phyloP scores from a whole-genome alignment of 148 eudicot species.

The Vaccinium myrtillus region DNA sequence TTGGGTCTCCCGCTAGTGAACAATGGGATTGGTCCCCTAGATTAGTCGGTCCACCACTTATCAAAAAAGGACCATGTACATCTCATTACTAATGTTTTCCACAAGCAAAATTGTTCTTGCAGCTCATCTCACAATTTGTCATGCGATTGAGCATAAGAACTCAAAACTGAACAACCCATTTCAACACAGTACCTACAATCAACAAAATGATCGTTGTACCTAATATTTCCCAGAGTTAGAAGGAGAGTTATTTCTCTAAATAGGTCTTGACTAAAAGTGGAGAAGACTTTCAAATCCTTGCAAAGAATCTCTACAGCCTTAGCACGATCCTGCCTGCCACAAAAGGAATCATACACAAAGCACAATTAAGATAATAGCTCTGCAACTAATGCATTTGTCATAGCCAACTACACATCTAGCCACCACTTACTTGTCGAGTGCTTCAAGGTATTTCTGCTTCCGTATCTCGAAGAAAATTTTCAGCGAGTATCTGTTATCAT shows the following conservation, averaged over 20 bases:
- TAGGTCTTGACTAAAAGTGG: slow-evolving; percentile 50
- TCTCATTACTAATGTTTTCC: background rate
- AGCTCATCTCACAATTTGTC: background rate
- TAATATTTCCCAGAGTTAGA: slow-evolving; percentile 48
- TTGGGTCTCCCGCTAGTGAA: background rate
- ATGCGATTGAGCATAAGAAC: background rate
- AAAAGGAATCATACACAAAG: background rate
- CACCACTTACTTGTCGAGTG: slow-evolving; percentile 49
- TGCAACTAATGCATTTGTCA: background rate
- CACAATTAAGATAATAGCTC: background rate
- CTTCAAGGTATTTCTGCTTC: slow-evolving; percentile 74
- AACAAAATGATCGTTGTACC: slow-evolving; percentile 30
- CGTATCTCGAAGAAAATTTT: slow-evolving; percentile 68
- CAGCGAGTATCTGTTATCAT: slow-evolving; percentile 67
- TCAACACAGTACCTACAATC: background rate
- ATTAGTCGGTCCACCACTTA: background rate
- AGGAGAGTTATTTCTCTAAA: slow-evolving; percentile 60
- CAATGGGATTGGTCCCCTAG: background rate
- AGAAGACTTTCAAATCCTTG: slow-evolving; percentile 59
- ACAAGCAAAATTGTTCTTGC: background rate
- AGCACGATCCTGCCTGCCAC: slow-evolving; percentile 42
- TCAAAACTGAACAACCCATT: background rate
- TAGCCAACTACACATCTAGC: background rate
- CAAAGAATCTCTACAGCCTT: slow-evolving; percentile 61
- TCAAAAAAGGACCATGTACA: background rate